Percentiles rank a stretch among this genome's conserved stretches.
Evolutionary conservation across 108 stramenopile genomes (phyloP).

Genomic region (Nitzschia inconspicua): DNA sequence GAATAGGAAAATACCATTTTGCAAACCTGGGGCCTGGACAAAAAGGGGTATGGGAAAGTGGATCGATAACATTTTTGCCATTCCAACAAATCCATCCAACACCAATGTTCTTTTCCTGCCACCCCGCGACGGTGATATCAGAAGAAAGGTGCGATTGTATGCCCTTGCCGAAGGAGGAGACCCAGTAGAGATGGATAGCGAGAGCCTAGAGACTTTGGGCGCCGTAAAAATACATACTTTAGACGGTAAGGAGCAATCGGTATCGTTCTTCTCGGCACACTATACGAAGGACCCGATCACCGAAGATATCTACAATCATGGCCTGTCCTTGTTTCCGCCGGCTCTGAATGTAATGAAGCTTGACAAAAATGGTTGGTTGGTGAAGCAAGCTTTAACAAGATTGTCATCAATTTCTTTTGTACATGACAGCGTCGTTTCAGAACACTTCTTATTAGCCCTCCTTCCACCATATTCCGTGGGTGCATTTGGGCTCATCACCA

Average conservation of each 20-base stretch:
- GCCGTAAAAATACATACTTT: neutral
- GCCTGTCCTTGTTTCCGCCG: conserved; percentile 10
- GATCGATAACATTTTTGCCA: conserved; percentile 25
- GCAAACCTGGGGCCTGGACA: conserved; percentile 39
- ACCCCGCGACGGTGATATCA: no score
- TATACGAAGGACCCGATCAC: conserved; percentile 17
- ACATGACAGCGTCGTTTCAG: conserved; percentile 27
- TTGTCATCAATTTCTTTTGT: conserved; percentile 28
- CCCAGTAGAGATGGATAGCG: conserved; percentile 32
- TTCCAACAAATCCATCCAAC: conserved; percentile 35
- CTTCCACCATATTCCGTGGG: conserved; percentile 16
- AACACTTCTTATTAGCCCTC: conserved; percentile 12
- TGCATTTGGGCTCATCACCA: conserved; percentile 1
- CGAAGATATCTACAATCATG: conserved; percentile 33
- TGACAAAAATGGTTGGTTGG: conserved; percentile 3
- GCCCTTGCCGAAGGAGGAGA: conserved; percentile 39
- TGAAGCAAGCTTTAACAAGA: conserved; percentile 18
- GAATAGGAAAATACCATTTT: conserved; percentile 14
- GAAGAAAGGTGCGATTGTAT: no score
- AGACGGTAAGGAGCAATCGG: neutral
- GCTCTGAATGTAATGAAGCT: conserved; percentile 35
- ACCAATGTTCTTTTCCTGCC: conserved; percentile 28
- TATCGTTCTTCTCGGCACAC: conserved; percentile 41
- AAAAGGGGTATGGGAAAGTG: conserved; percentile 20
- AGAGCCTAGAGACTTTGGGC: conserved; percentile 15